A percentile compares a stretch with the other conserved stretches of the same genome.
Evolutionary conservation across 805 yeast genomes (phyloP).

Genomic region (Hemisphaericaspora nanyangensis): DNA sequence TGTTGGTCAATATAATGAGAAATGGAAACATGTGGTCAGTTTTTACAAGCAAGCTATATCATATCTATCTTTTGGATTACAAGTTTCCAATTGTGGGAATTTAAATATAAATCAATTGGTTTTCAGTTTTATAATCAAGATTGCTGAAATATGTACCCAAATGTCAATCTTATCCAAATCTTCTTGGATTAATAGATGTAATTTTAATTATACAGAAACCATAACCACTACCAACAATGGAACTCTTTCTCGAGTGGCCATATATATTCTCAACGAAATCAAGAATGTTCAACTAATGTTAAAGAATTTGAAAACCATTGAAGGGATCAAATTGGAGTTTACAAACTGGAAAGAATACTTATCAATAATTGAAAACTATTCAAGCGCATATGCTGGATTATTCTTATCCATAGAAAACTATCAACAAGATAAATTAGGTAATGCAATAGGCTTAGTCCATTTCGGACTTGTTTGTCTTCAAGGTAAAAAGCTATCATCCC

Average conservation of each 20-base stretch:
- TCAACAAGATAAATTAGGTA: slow-evolving; percentile 42
- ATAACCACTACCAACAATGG: slow-evolving; percentile 28
- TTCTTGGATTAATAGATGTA: slow-evolving; percentile 32
- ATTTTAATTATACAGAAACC: slow-evolving; percentile 16
- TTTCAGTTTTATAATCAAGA: slow-evolving; percentile 18
- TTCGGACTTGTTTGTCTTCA: slow-evolving; percentile 33
- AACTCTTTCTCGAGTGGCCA: slow-evolving; percentile 42
- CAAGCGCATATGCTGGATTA: slow-evolving; percentile 41
- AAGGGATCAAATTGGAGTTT: slow-evolving; percentile 6
- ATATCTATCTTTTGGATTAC: slow-evolving; percentile 21
- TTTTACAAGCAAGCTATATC: slow-evolving; percentile 31
- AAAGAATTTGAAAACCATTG: neutral
- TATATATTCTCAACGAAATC: slow-evolving; percentile 35
- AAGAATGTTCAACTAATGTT: slow-evolving; percentile 19
- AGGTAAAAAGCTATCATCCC: slow-evolving; percentile 20
- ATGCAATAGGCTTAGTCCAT: slow-evolving; percentile 44
- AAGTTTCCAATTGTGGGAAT: neutral
- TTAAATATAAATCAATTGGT: neutral
- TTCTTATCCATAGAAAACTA: slow-evolving; percentile 43
- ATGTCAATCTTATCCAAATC: slow-evolving; percentile 37
- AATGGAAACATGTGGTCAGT: slow-evolving; percentile 35
- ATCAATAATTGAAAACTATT: slow-evolving; percentile 27
- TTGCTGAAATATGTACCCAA: slow-evolving; percentile 31
- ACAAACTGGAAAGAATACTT: slow-evolving; percentile 29
- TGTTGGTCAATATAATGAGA: slow-evolving; percentile 16